Evolutionary conservation across 2,329 filamentous ascomycete species (phyloP), one percentile per base, ranked within the genome.

Genomic region (Talaromyces albobiverticillius): DNA sequence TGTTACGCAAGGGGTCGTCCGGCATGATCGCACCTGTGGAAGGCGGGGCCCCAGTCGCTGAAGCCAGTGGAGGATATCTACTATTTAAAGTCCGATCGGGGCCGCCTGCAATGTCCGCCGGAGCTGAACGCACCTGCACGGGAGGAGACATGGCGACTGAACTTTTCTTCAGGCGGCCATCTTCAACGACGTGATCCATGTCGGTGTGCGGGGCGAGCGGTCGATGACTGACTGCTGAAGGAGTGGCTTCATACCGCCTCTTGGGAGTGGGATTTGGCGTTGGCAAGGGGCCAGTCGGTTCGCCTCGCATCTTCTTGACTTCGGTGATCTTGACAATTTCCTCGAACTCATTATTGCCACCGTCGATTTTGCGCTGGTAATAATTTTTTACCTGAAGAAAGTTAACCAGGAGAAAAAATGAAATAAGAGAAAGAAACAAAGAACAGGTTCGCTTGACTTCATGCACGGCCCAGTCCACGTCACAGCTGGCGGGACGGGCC

Each of bases 301-400:
- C 73, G 16, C 76, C 76, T 40, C 72, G 68, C 36, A 68, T 60
- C 53, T 75, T 76, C 62, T 72, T 76, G 16, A 67, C 67, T 57
- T 79, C 76, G 5, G 76, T 73, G 14, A 68, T 61, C n/a, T 66
- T 58, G 40, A 73, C 70, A 23, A 71, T 65, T 29, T 74, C 67
- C 51, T 78, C 76, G 47, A 78, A 70, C 20, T 76, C 73, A 46
- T 67, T 70, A 53, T 75, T 72, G 1, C 74, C 75, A 4, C 68
- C 68, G 48, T 75, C 73, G 29, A 76, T 63, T 41, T 71, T 71
- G 41, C 76, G 70, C 54, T 74, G 67, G 56, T 73, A 79, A 59
- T 78, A 76, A 52, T 79, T 79, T 66, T 77, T 78, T 45, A 79
- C 76, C 75, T 78, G 40, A 9, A 46, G 42, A 2, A 47, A 53